phyloP scores from a whole-genome alignment of 176 grass and related monocot species.

The Phyllostachys edulis region DNA sequence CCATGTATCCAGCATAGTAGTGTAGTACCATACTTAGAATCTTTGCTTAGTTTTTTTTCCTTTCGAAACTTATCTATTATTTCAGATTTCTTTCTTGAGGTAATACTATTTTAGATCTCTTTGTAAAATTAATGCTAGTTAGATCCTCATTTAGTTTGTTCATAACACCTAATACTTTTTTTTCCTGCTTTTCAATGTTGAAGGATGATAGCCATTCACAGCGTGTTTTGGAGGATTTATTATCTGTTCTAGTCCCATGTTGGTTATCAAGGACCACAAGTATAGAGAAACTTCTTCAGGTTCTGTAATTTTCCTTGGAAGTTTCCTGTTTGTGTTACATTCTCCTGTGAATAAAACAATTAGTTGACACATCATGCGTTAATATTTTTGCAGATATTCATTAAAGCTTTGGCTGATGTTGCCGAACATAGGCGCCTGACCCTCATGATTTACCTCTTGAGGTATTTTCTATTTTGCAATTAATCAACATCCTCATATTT shows the following conservation, averaged over 20 bases:
- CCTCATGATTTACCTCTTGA: constrained; percentile 83
- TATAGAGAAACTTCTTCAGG: constrained; percentile 80
- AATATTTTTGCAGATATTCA: constrained; percentile 68
- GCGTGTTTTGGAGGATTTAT: constrained; percentile 75
- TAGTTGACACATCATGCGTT: background rate
- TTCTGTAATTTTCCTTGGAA: constrained; percentile 24
- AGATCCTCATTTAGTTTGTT: background rate
- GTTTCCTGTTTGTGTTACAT: constrained; percentile 28
- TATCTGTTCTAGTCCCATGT: constrained; percentile 77
- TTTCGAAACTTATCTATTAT: background rate
- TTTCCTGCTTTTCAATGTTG: constrained; percentile 20
- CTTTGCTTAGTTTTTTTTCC: background rate
- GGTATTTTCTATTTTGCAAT: constrained; percentile 34
- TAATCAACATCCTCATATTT: constrained; percentile 21
- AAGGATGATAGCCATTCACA: constrained; percentile 85
- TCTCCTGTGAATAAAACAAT: constrained; percentile 8
- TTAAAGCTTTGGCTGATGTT: constrained; percentile 81
- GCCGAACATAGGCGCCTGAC: constrained; percentile 60
- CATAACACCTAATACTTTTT: constrained; percentile 10
- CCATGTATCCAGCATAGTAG: no score
- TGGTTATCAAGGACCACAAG: constrained; percentile 82
- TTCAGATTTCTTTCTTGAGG: constrained; percentile 5
- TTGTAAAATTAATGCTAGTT: background rate
- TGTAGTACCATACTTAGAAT: background rate
- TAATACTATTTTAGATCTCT: background rate